Evolutionary conservation across 2,329 filamentous ascomycete genomes (phyloP).

Genomic region (Parasarocladium wereldwijsianum): DNA sequence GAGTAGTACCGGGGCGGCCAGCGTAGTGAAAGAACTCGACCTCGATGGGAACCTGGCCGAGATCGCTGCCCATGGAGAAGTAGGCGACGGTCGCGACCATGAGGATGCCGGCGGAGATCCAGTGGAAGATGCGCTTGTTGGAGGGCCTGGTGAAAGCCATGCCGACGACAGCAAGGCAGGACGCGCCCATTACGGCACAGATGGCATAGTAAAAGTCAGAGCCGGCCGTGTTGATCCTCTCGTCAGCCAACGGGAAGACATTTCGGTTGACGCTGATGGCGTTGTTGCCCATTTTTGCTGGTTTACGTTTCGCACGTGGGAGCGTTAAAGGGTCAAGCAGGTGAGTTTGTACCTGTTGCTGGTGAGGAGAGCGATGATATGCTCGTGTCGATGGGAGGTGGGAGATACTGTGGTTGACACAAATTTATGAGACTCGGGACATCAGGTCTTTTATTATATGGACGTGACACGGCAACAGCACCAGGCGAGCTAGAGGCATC

Average conservation of each 20-base stretch:
- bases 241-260: conserved; percentile 34
- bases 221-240: conserved; percentile 42
- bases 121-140: conserved; percentile 39
- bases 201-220: conserved; percentile 51
- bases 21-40: conserved; percentile 46
- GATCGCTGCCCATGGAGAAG: conserved; percentile 34
- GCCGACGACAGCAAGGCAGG: conserved; percentile 37
- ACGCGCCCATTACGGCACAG: conserved; percentile 40
- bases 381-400: too few relatives aligned
- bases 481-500: too few relatives aligned
- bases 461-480: too few relatives aligned
- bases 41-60: conserved; percentile 26
- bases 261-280: conserved; percentile 29
- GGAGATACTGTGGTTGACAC: too few relatives aligned
- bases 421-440: too few relatives aligned
- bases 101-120: conserved; percentile 31
- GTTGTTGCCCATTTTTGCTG: conserved; percentile 22
- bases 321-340: too few relatives aligned
- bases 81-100: conserved; percentile 36
- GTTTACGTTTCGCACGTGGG: too few relatives aligned
- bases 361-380: too few relatives aligned
- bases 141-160: conserved; percentile 37
- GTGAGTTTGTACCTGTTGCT: too few relatives aligned
- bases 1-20: conserved; percentile 24
- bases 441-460: too few relatives aligned